Conservation (phyloP, 2,329 filamentous ascomycete genomes). For the Thelonectria blattea region DNA sequence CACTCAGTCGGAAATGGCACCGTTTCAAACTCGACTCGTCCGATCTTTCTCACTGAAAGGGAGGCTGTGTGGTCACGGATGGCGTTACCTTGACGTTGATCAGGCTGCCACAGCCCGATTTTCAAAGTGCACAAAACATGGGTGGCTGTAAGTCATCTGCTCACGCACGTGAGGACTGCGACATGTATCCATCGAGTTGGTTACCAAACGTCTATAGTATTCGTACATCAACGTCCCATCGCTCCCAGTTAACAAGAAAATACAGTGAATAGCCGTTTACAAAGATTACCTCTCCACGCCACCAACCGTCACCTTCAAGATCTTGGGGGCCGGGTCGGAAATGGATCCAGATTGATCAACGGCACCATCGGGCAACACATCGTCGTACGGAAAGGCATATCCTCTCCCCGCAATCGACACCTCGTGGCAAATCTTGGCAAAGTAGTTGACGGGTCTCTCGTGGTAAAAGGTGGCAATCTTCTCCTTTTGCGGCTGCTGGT, state of each 20-base stretch:
- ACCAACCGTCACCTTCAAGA: slow-evolving; percentile 64
- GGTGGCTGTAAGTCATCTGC: not conserved
- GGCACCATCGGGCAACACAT: slow-evolving; percentile 63
- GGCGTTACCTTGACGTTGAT: not conserved
- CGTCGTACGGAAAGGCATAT: slow-evolving; percentile 76
- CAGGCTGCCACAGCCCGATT: not conserved
- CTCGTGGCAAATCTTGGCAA: slow-evolving; percentile 68
- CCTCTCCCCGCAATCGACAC: slow-evolving; percentile 64
- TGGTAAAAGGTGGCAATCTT: slow-evolving; percentile 58
- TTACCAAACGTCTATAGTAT: not conserved
- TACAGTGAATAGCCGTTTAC: not conserved
- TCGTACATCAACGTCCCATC: not conserved
- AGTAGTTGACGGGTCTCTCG: slow-evolving; percentile 67
- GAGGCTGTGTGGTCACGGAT: slow-evolving; percentile 1
- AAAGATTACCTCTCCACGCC: slow-evolving; percentile 29
- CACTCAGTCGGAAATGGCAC: not conserved
- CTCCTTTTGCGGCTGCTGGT: slow-evolving; percentile 60
- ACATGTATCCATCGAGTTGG: not conserved
- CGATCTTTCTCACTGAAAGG: not conserved
- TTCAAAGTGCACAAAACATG: not conserved
- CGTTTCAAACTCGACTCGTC: not conserved
- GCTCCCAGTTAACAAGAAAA: no score
- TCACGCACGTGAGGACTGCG: not conserved
- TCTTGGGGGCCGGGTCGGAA: slow-evolving; percentile 59
- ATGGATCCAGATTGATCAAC: slow-evolving; percentile 68